Conservation (phyloP, 2,329 filamentous ascomycete species). For the Colletotrichum gloeosporioides region DNA sequence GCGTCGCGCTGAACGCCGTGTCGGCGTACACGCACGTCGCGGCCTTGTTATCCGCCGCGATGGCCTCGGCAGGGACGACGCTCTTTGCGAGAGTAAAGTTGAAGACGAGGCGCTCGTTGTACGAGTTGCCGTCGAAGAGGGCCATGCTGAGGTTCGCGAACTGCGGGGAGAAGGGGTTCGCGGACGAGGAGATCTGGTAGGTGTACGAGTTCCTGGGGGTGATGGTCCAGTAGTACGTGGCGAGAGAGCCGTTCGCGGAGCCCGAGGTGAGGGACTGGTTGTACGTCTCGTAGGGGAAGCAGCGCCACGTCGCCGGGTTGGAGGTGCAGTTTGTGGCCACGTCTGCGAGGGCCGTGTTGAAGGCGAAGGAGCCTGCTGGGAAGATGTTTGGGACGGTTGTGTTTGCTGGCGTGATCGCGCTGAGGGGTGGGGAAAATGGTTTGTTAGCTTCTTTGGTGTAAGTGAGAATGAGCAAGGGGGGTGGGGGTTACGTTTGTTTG, state of each 20-base stretch:
- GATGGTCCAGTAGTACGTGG: conserved; percentile 69
- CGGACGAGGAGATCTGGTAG: conserved; percentile 60
- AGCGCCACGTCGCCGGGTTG: conserved; percentile 64
- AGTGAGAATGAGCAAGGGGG: not conserved
- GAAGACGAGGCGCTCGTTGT: conserved; percentile 64
- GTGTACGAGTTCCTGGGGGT: conserved; percentile 38
- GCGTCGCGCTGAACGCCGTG: conserved; percentile 59
- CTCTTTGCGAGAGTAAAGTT: conserved; percentile 56
- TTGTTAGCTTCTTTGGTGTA: not conserved
- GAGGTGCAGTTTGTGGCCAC: conserved; percentile 62
- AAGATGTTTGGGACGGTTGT: conserved; percentile 40
- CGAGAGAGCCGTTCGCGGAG: conserved; percentile 50
- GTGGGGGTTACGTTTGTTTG: conserved; percentile 33
- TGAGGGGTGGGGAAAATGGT: not conserved
- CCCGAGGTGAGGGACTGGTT: conserved; percentile 32
- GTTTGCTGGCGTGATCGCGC: not conserved
- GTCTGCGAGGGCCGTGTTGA: conserved; percentile 62
- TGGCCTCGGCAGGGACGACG: conserved; percentile 51
- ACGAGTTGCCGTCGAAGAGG: conserved; percentile 50
- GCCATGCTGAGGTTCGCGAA: conserved; percentile 59
- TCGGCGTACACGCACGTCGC: conserved; percentile 63
- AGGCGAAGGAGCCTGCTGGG: conserved; percentile 66
- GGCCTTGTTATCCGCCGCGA: conserved; percentile 47
- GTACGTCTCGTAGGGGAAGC: conserved; percentile 63
- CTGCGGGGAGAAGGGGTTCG: conserved; percentile 60